Evolutionary conservation across 139 green algal genomes (phyloP), one percentile per base, ranked within the genome.

Genomic region (Ettlia oleoabundans): DNA sequence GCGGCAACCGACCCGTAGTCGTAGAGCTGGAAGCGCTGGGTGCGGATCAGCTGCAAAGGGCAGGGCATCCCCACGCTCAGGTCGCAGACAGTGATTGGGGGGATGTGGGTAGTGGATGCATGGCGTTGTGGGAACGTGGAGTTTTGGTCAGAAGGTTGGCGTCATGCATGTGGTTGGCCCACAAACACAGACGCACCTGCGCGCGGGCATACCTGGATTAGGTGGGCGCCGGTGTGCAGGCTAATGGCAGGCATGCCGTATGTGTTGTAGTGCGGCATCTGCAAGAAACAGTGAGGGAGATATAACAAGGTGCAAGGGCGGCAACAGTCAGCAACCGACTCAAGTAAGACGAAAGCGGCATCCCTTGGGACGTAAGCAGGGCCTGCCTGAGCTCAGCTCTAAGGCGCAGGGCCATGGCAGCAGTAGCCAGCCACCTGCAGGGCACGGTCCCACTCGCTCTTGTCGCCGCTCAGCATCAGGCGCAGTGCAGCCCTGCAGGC

Each of bases 261-360:
- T 0, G 86, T 84, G 53, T 88, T 86, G 88, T 98, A 98, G 88
- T 98, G 96, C 28, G 96, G 96, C 91, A 96, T 94, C 86, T 93
- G 19, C 47, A n/a, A n/a, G n/a, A n/a, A n/a, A n/a, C n/a, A n/a
- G n/a, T n/a, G n/a, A n/a, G n/a, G n/a, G n/a, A n/a, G n/a, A n/a
- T n/a, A n/a, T 58, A 58, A 10, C 28, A 58, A 58, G 47, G 15
- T 10, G 15, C 13, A 58, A 58, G 15, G 47, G 47, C 47, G 10
- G 47, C 47, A 58, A 15, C 47, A 58, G 47, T 58, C 47, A 10
- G 47, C 47, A 58, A 58, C n/a, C n/a, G n/a, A n/a, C n/a, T n/a
- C n/a, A n/a, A n/a, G n/a, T n/a, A n/a, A n/a, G n/a, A n/a, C n/a
- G n/a, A n/a, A n/a, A n/a, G n/a, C n/a, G n/a, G n/a, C n/a, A n/a